Evolutionary conservation across 2,329 filamentous ascomycete genomes (phyloP).

Genomic region (Didymellaceae sp.): DNA sequence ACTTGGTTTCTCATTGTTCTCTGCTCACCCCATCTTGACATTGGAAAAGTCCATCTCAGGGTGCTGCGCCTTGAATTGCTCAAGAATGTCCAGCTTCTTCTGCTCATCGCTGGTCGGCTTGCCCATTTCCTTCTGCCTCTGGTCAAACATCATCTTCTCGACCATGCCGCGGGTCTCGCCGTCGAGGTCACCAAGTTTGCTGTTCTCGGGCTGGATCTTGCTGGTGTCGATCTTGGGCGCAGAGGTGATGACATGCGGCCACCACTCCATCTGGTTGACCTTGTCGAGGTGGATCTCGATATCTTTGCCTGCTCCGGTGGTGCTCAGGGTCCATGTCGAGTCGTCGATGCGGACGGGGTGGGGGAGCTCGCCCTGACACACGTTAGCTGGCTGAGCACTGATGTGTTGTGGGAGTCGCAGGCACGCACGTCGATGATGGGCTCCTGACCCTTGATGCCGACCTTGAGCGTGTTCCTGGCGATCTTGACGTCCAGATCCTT

Average conservation of each 20-base stretch:
- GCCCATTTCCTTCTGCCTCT: conserved; percentile 93
- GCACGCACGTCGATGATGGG: conserved; percentile 76
- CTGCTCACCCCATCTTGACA: conserved; percentile 61
- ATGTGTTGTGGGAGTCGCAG: neutral
- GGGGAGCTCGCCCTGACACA: conserved; percentile 77
- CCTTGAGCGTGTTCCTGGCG: conserved; percentile 77
- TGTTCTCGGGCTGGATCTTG: conserved; percentile 93
- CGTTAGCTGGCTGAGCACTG: conserved; percentile 10
- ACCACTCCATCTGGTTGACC: conserved; percentile 97
- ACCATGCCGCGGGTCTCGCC: conserved; percentile 96
- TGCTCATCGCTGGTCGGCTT: conserved; percentile 91
- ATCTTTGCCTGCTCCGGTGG: conserved; percentile 67
- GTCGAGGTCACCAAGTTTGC: conserved; percentile 88
- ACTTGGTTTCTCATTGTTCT: neutral
- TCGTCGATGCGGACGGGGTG: conserved; percentile 83
- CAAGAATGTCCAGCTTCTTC: conserved; percentile 90
- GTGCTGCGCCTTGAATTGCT: conserved; percentile 84
- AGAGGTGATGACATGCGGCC: conserved; percentile 85
- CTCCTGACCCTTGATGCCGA: conserved; percentile 86
- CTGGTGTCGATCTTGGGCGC: conserved; percentile 93
- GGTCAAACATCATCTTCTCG: conserved; percentile 99
- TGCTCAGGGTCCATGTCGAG: conserved; percentile 89
- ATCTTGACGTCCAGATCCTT: conserved; percentile 83
- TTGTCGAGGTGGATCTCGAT: conserved; percentile 93
- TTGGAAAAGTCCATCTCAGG: conserved; percentile 74